Evolutionary conservation across 345 rosid species (phyloP).

Genomic region (Eucalyptus polyanthemos): DNA sequence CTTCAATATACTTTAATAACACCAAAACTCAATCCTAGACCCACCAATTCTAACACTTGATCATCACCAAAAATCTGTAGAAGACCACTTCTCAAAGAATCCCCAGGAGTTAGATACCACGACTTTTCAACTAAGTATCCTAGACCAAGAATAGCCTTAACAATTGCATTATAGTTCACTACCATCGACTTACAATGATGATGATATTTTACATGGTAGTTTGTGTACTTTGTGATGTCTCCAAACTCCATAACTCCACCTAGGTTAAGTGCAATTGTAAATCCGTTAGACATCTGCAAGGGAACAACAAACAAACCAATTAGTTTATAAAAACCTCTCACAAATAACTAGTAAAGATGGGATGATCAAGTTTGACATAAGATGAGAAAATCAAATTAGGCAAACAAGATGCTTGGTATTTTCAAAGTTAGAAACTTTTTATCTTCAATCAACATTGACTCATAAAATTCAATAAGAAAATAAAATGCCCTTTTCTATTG

Average conservation of each 20-base stretch:
- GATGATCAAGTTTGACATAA: neutral
- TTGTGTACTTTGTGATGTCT: neutral
- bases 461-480: too few relatives aligned
- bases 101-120: fast-evolving
- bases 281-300: neutral
- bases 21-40: neutral
- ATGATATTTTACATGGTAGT: neutral
- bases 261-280: neutral
- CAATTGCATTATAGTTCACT: neutral
- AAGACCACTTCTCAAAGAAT: neutral
- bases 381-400: neutral
- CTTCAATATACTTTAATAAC: neutral
- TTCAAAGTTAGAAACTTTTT: too few relatives aligned
- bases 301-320: neutral
- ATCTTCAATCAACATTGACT: too few relatives aligned
- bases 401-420: too few relatives aligned
- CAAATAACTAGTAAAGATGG: neutral
- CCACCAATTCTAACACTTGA: neutral
- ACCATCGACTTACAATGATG: neutral
- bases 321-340: neutral
- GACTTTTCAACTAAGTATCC: neutral
- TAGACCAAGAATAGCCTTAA: neutral
- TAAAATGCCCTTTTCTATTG: too few relatives aligned
- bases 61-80: fast-evolving
- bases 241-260: neutral